Conservation (phyloP, 2,329 filamentous ascomycete genomes). For the Chlorencoelia australis region DNA sequence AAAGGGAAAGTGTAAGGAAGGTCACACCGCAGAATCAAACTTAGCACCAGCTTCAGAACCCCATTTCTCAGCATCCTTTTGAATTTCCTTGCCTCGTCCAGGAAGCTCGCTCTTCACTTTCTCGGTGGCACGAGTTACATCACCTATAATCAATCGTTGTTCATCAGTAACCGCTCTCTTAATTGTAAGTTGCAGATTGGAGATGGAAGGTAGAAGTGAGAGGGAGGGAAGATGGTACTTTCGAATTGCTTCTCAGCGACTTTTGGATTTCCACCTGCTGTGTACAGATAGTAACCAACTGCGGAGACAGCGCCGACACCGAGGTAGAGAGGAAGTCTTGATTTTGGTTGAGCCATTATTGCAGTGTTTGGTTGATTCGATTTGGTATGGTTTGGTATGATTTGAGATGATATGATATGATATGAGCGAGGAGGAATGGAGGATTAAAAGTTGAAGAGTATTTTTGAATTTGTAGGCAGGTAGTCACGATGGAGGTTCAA, state of each 20-base stretch:
- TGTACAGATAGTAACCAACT: conserved; percentile 85
- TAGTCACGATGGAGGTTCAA: not conserved
- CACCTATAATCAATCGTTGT: conserved; percentile 45
- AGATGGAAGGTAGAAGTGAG: not conserved
- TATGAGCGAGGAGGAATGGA: conserved; percentile 1
- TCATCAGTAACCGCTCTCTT: conserved; percentile 9
- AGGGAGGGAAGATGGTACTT: conserved; percentile 45
- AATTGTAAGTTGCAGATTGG: no score
- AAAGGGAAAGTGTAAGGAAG: conserved; percentile 1
- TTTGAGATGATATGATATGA: conserved; percentile 1
- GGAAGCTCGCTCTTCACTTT: conserved; percentile 58
- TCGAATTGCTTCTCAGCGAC: conserved; percentile 80
- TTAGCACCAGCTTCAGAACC: conserved; percentile 53
- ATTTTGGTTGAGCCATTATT: conserved; percentile 28
- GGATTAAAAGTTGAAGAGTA: conserved; percentile 1
- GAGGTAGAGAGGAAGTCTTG: conserved; percentile 34
- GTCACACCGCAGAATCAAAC: conserved; percentile 58
- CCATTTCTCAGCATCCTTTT: conserved; percentile 54
- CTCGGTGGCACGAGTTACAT: conserved; percentile 59
- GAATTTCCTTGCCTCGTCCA: conserved; percentile 48
- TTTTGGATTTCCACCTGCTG: conserved; percentile 69
- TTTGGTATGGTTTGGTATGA: not conserved
- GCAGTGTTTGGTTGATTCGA: conserved; percentile 6
- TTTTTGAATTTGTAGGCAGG: no score
- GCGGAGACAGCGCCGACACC: conserved; percentile 57